Conservation (phyloP, 371 early-diverging fungal species). For the Apophysomyces sp. region DNA sequence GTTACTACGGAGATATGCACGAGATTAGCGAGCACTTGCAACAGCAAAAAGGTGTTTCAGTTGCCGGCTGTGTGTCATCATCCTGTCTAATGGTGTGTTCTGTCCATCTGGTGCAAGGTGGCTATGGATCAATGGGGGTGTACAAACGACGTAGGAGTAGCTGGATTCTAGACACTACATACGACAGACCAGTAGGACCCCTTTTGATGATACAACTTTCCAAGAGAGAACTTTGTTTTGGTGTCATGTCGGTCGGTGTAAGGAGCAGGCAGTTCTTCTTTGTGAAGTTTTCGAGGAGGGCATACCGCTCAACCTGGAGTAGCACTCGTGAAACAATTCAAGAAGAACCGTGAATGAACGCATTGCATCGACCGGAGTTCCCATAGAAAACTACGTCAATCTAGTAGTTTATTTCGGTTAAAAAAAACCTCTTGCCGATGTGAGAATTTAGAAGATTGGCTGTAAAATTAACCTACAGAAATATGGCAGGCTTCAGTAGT, state of each 20-base stretch:
- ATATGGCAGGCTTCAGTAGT: too few species aligned
- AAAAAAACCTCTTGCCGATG: too few species aligned
- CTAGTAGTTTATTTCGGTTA: too few species aligned
- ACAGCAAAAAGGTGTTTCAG: conserved; percentile 1
- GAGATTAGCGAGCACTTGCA: neutral
- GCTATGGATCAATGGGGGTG: neutral
- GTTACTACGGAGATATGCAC: conserved; percentile 3
- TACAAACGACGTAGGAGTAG: neutral
- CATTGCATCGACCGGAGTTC: neutral
- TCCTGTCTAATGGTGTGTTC: conserved; percentile 1
- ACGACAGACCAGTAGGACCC: neutral
- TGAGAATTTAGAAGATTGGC: too few species aligned
- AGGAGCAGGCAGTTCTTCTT: neutral
- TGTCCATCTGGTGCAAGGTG: conserved; percentile 2
- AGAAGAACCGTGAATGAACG: neutral
- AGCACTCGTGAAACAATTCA: neutral
- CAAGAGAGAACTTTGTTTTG: neutral
- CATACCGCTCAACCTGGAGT: neutral
- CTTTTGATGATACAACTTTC: neutral
- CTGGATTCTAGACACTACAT: neutral
- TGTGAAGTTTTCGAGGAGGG: neutral
- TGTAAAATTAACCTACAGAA: too few species aligned
- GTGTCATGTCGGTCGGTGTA: neutral
- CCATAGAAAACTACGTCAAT: neutral
- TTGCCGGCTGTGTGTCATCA: neutral